Conservation (phyloP, 768 basidiomycete genomes). For the Mrakia blollopis region DNA sequence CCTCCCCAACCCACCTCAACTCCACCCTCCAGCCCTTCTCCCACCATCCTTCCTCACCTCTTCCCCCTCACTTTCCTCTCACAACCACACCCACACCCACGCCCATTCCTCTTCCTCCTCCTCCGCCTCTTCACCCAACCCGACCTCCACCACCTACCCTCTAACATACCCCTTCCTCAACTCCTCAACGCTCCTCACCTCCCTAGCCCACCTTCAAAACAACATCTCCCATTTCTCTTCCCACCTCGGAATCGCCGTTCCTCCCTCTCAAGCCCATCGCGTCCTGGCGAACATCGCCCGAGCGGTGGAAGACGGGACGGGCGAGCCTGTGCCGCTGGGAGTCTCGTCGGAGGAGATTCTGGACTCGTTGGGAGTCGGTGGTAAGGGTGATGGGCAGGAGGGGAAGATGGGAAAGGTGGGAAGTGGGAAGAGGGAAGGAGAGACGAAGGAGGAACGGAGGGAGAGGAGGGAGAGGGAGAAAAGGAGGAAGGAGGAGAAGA, state of each 20-base stretch:
- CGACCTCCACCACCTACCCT: neutral
- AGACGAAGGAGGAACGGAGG: conserved; percentile 10
- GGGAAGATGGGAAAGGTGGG: neutral
- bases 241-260: neutral
- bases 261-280: neutral
- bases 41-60: neutral
- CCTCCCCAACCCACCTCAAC: neutral
- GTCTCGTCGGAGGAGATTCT: neutral
- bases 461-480: neutral
- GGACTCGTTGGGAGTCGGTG: neutral
- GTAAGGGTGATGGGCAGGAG: neutral
- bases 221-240: neutral
- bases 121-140: neutral
- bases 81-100: neutral
- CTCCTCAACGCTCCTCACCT: neutral
- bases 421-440: neutral
- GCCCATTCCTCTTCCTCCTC: neutral
- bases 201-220: neutral
- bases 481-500: neutral
- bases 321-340: neutral
- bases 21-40: neutral
- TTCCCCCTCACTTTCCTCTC: neutral
- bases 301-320: neutral
- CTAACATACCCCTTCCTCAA: neutral
- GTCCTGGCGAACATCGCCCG: neutral